These are phyloP conservation scores for Leishmania tarentolae DNA, from an alignment of 208 protist genomes.

Conservation along the genomic window DNA sequence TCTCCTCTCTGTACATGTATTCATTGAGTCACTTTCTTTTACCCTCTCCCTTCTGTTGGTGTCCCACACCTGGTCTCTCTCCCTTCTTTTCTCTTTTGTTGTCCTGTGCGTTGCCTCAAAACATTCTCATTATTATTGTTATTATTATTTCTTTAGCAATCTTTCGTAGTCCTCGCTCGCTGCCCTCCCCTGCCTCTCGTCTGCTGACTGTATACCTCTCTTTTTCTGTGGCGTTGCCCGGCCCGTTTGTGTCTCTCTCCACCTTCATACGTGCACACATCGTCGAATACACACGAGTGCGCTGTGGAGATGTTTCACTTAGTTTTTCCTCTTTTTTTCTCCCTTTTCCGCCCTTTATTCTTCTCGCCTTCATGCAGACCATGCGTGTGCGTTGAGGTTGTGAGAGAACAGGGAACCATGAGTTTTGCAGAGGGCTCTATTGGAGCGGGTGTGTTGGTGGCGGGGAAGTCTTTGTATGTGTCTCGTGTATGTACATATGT, in stretches of 20 bases:
- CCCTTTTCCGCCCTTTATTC: neutral
- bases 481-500: constrained; percentile 13
- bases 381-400: neutral
- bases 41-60: neutral
- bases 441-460: neutral
- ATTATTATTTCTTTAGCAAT: neutral
- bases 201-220: neutral
- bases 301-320: neutral
- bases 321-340: neutral
- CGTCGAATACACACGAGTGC: neutral
- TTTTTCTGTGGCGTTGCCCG: neutral
- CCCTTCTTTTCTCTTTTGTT: neutral
- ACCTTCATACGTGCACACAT: neutral
- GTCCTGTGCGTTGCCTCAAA: neutral
- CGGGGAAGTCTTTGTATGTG: constrained; percentile 6
- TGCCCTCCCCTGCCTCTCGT: neutral
- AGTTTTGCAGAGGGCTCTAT: neutral
- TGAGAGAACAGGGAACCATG: neutral
- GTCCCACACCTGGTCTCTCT: neutral
- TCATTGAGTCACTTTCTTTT: neutral
- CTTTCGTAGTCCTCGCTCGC: neutral
- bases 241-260: neutral
- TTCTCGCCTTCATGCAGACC: neutral
- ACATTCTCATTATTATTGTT: neutral
- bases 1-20: constrained; percentile 9